Percentiles rank a stretch among this genome's conserved stretches.
phyloP scores from a whole-genome alignment of 2,329 filamentous ascomycete genomes.

The Clarireedia monteithiana region DNA sequence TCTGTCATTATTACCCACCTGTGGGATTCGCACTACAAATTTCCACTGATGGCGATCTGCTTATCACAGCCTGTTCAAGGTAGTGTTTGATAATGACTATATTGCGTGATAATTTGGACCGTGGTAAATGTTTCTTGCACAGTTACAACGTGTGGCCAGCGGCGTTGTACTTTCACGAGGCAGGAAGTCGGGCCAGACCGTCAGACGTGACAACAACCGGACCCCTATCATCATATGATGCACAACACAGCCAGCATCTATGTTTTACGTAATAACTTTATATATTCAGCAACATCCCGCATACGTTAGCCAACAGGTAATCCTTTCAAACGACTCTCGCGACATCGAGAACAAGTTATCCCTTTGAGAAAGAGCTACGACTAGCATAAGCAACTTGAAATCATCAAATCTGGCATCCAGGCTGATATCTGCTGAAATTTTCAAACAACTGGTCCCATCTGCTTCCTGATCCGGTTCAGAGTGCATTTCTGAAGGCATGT shows the following conservation, averaged over 20 bases:
- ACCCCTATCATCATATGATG: not conserved
- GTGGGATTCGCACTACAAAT: not conserved
- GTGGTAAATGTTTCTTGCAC: not conserved
- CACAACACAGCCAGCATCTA: not conserved
- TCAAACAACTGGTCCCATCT: conserved; percentile 9
- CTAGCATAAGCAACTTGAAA: conserved; percentile 8
- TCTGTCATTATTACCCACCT: not conserved
- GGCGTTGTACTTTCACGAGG: not conserved
- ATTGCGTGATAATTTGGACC: not conserved
- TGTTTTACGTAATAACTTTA: not conserved
- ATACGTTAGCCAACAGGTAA: not conserved
- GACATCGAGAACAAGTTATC: conserved; percentile 9
- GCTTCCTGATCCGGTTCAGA: conserved; percentile 8
- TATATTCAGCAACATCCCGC: not conserved
- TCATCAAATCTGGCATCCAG: conserved; percentile 6
- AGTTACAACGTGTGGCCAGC: not conserved
- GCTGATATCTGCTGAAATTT: conserved; percentile 8
- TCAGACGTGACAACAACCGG: not conserved
- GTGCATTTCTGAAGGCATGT: conserved; percentile 7
- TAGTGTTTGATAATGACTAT: not conserved
- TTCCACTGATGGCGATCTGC: not conserved
- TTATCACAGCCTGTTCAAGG: not conserved
- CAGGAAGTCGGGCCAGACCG: not conserved
- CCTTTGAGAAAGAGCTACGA: conserved; percentile 5
- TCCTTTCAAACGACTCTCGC: conserved; percentile 3